Evolutionary conservation across 176 grass and related monocot genomes (phyloP).

Genomic region (Saccharum officinarum): DNA sequence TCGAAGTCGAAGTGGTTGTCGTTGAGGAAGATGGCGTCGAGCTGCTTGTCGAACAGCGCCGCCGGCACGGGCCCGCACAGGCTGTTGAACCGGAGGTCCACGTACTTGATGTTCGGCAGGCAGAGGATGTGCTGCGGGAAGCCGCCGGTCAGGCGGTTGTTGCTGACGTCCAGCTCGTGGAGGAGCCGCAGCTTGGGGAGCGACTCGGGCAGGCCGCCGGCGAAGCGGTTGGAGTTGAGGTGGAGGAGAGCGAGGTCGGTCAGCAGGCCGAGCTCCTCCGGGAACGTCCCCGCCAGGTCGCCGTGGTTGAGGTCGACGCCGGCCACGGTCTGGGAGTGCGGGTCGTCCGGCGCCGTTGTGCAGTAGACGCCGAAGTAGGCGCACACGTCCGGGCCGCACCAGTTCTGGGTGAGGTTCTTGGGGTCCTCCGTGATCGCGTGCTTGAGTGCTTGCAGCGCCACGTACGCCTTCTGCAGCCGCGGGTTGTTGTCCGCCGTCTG

Average conservation of each 20-base stretch:
- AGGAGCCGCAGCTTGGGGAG: constrained; percentile 45
- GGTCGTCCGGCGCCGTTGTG: constrained; percentile 50
- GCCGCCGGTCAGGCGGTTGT: constrained; percentile 66
- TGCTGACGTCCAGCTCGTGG: constrained; percentile 87
- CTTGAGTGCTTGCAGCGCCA: constrained; percentile 71
- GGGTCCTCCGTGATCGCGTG: constrained; percentile 66
- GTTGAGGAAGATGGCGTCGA: constrained; percentile 91
- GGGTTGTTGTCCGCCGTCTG: constrained; percentile 61
- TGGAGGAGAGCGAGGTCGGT: constrained; percentile 74
- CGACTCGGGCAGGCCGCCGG: constrained; percentile 43
- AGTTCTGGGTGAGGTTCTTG: constrained; percentile 46
- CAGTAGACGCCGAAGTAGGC: constrained; percentile 82
- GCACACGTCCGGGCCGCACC: constrained; percentile 89
- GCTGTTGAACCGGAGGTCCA: constrained; percentile 80
- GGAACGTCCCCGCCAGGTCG: constrained; percentile 50
- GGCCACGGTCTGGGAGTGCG: constrained; percentile 50
- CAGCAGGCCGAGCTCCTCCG: constrained; percentile 69
- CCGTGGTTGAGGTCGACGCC: constrained; percentile 76
- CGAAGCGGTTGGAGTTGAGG: constrained; percentile 92
- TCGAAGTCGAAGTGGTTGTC: constrained; percentile 84
- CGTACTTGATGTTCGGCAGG: constrained; percentile 62
- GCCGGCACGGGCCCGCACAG: constrained; percentile 59
- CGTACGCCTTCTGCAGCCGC: constrained; percentile 69
- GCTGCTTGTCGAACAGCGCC: constrained; percentile 59
- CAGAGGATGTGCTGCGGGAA: constrained; percentile 76